phyloP scores from a whole-genome alignment of 192 early-diverging fungal species.

The Helicostylum pulchrum region DNA sequence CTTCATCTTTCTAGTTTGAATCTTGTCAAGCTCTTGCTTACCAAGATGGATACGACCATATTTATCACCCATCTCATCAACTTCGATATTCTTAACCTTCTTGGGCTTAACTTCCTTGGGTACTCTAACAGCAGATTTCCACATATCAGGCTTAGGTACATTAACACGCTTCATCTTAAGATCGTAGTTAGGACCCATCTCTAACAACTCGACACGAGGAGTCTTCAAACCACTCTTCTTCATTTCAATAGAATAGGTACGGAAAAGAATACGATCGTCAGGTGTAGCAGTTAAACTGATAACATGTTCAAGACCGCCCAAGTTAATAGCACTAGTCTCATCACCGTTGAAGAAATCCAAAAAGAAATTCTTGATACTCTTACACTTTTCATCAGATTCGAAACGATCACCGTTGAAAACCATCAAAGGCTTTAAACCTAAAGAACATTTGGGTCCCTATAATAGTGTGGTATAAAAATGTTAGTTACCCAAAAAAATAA shows the following conservation, averaged over 20 bases:
- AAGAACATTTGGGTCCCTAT: slow-evolving; percentile 63
- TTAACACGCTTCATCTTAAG: slow-evolving; percentile 73
- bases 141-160: slow-evolving; percentile 73
- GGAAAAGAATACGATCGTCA: slow-evolving; percentile 69
- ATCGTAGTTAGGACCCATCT: slow-evolving; percentile 91
- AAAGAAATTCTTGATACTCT: slow-evolving; percentile 78
- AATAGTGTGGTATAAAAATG: not conserved
- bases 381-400: slow-evolving; percentile 63
- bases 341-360: slow-evolving; percentile 91
- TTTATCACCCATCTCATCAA: slow-evolving; percentile 89
- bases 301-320: slow-evolving; percentile 87
- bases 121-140: slow-evolving; percentile 77
- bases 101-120: slow-evolving; percentile 84
- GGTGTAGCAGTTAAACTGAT: slow-evolving; percentile 79
- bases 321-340: slow-evolving; percentile 66
- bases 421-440: slow-evolving; percentile 87
- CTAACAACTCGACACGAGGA: slow-evolving; percentile 87
- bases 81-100: slow-evolving; percentile 91
- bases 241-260: slow-evolving; percentile 77
- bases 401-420: slow-evolving; percentile 90
- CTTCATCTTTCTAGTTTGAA: slow-evolving; percentile 99
- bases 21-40: slow-evolving; percentile 84
- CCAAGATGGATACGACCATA: slow-evolving; percentile 90
- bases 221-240: slow-evolving; percentile 85
- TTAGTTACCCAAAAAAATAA: not conserved